Evolutionary conservation across 2,329 filamentous ascomycete species (phyloP).

Genomic region (Raffaelea arxii): DNA sequence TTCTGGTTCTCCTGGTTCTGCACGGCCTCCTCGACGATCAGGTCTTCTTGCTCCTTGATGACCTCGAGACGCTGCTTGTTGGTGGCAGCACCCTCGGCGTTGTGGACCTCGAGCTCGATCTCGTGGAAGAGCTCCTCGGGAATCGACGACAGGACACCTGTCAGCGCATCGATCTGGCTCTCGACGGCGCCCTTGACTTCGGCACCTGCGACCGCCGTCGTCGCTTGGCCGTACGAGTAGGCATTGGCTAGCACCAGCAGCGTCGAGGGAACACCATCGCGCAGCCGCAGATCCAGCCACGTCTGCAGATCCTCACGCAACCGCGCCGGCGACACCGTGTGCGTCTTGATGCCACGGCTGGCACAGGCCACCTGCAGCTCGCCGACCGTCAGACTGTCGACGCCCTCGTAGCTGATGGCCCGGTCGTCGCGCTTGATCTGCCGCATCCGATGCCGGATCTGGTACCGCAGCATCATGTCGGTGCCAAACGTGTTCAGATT

Average conservation of each 20-base stretch:
- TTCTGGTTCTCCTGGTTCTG: slow-evolving; percentile 76
- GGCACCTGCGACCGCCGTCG: slow-evolving; percentile 9
- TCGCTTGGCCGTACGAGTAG: slow-evolving; percentile 79
- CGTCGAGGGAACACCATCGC: slow-evolving; percentile 91
- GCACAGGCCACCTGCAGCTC: slow-evolving; percentile 90
- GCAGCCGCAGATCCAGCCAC: slow-evolving; percentile 89
- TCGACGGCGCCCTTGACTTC: slow-evolving; percentile 84
- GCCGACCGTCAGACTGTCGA: slow-evolving; percentile 83
- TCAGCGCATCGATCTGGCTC: slow-evolving; percentile 85
- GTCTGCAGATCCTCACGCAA: slow-evolving; percentile 84
- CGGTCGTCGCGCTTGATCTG: slow-evolving; percentile 98
- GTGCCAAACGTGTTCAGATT: slow-evolving; percentile 95
- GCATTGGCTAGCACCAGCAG: slow-evolving; percentile 93
- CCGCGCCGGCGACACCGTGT: slow-evolving; percentile 80
- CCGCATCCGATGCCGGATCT: slow-evolving; percentile 93
- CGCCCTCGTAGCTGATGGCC: slow-evolving; percentile 86
- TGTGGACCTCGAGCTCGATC: slow-evolving; percentile 97
- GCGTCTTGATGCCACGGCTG: slow-evolving; percentile 82
- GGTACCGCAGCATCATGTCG: slow-evolving; percentile 95
- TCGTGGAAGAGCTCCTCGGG: slow-evolving; percentile 99
- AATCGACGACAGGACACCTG: slow-evolving; percentile 85
- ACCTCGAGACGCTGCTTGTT: slow-evolving; percentile 99
- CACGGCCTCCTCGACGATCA: slow-evolving; percentile 94
- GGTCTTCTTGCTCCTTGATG: slow-evolving; percentile 93
- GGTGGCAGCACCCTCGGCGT: slow-evolving; percentile 89